Evolutionary conservation across 495 filamentous ascomycete species (phyloP), one percentile per base, ranked within the genome.

Genomic region (Podospora pseudoanserina): DNA sequence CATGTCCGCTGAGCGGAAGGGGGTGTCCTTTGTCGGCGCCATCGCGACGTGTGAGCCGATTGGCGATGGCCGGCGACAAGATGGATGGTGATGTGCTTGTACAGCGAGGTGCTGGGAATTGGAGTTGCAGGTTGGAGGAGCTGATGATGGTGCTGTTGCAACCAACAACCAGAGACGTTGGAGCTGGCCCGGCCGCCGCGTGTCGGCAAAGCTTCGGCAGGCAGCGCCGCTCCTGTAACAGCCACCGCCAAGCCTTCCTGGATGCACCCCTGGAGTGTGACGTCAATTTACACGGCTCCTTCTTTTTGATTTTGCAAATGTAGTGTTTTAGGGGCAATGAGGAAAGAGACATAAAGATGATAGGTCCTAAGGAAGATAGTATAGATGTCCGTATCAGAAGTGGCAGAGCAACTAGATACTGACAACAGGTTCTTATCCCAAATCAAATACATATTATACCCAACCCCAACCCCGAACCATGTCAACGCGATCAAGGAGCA

Each of bases 1-100:
- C 95, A 99, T 99, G 81, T 98, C 94, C 91, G 93, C 90, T 77
- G 96, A 98, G 85, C 96, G 95, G 90, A 99, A 97, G 84, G 97
- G 90, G 80, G 92, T 96, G 81, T 98, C 93, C 82, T 90, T 83
- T 73, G 79, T 75, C 71, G 82, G 80, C 74, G 80, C 85, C 85
- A 87, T 87, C 65, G 71, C 70, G 64, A 55, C 60, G 64, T 54
- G 67, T 62, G 49, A 63, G 68, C 39, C 27, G 18, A 23, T 65
- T 60, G 53, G 68, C 70, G 64, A 68, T 71, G 64, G 65, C 70
- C 32, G 67, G 57, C 34, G 63, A 63, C 61, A 53, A 19, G 18
- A 11, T 23, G 18, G 18, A 11, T 23, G 18, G 62, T 55, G 23
- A 54, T 39, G 67, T 39, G n/a, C 55, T 58, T 58, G 55, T 58